Conservation (phyloP, 2,329 filamentous ascomycete species). For the Alternaria triticina region DNA sequence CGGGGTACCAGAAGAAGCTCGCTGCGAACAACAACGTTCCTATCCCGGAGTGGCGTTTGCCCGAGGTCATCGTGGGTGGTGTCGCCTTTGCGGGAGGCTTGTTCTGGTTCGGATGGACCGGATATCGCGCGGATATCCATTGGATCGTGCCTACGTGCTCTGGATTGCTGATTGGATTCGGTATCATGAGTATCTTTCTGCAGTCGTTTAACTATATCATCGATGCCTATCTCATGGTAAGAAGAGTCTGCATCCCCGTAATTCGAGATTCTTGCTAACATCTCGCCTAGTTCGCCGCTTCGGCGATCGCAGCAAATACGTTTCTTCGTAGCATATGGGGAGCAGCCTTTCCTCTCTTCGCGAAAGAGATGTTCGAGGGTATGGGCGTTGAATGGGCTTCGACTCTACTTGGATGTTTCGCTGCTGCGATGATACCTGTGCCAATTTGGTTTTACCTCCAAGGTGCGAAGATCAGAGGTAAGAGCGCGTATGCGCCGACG, state of each 20-base stretch:
- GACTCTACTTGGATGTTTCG: slow-evolving; percentile 54
- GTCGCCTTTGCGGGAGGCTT: slow-evolving; percentile 50
- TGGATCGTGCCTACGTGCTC: slow-evolving; percentile 51
- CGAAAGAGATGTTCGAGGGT: slow-evolving; percentile 62
- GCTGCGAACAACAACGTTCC: slow-evolving; percentile 58
- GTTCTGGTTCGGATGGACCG: slow-evolving; percentile 51
- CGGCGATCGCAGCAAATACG: slow-evolving; percentile 63
- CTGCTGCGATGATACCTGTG: slow-evolving; percentile 53
- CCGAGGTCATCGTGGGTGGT: slow-evolving; percentile 61
- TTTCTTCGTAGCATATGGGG: slow-evolving; percentile 60
- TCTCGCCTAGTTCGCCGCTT: slow-evolving; percentile 54
- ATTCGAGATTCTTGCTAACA: slow-evolving; percentile 11
- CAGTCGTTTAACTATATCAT: slow-evolving; percentile 67
- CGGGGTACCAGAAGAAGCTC: slow-evolving; percentile 66
- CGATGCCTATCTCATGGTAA: slow-evolving; percentile 62
- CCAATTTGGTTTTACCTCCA: slow-evolving; percentile 53
- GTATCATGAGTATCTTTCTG: slow-evolving; percentile 64
- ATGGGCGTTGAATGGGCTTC: slow-evolving; percentile 58
- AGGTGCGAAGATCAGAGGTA: slow-evolving; percentile 53
- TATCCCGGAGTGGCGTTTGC: slow-evolving; percentile 64
- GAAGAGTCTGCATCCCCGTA: background rate
- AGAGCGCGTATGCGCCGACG: slow-evolving; percentile 53
- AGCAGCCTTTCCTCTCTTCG: slow-evolving; percentile 61
- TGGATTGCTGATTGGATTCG: slow-evolving; percentile 63
- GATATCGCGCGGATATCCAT: slow-evolving; percentile 53